phyloP scores from a whole-genome alignment of 2,329 filamentous ascomycete genomes.

The Trichophyton mentagrophytes region DNA sequence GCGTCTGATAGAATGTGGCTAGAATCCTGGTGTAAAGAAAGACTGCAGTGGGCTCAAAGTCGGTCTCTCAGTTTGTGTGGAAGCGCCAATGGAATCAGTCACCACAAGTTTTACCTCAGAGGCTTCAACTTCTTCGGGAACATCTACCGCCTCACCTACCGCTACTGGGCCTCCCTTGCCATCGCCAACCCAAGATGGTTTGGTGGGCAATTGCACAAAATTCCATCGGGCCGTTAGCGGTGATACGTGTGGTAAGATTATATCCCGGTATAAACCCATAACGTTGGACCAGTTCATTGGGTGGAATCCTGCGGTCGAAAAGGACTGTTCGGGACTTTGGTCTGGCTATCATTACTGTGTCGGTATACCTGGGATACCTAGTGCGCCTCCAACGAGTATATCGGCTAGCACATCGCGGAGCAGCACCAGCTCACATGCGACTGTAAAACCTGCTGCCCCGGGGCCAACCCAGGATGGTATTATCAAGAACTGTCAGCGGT shows the following conservation, averaged over 20 bases:
- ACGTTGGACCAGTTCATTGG: slow-evolving; percentile 11
- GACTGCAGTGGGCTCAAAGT: slow-evolving; percentile 4
- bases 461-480: slow-evolving; percentile 7
- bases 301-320: slow-evolving; percentile 18
- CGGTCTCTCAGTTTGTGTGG: slow-evolving; percentile 3
- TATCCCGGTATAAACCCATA: background rate
- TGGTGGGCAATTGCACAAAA: background rate
- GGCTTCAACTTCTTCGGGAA: background rate
- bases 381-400: background rate
- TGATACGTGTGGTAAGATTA: background rate
- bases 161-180: background rate
- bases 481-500: slow-evolving; percentile 1
- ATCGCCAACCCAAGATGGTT: background rate
- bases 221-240: background rate
- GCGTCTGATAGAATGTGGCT: background rate
- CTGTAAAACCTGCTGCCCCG: background rate
- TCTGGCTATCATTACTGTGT: slow-evolving; percentile 18
- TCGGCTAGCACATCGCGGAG: background rate
- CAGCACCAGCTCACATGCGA: background rate
- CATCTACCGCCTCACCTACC: background rate
- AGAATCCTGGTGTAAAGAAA: slow-evolving; percentile 1
- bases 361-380: slow-evolving; percentile 7
- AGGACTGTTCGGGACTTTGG: slow-evolving; percentile 14
- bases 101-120: background rate
- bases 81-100: background rate